These are phyloP conservation scores for Rhynchospora tenuis DNA, from an alignment of 176 grass and related monocot genomes.

Conservation along the genomic window DNA sequence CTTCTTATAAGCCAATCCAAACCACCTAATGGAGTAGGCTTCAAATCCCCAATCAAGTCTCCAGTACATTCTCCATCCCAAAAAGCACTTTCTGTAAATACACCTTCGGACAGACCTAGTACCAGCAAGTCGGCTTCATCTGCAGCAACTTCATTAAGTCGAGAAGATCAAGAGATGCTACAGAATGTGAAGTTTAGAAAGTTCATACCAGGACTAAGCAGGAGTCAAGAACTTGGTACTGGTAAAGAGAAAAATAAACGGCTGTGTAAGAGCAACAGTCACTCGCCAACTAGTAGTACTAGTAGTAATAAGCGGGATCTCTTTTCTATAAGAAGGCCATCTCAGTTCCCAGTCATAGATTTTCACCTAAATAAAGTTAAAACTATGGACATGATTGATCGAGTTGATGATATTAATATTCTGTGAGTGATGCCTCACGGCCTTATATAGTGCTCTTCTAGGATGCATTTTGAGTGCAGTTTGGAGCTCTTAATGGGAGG, in stretches of 20 bases:
- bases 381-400: slow-evolving; percentile 84
- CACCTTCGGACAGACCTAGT: slow-evolving; percentile 30
- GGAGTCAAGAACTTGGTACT: slow-evolving; percentile 89
- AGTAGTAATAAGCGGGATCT: slow-evolving; percentile 60
- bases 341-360: slow-evolving; percentile 67
- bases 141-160: slow-evolving; percentile 37
- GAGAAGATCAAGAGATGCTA: slow-evolving; percentile 97
- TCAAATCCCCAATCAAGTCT: slow-evolving; percentile 86
- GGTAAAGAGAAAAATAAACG: slow-evolving; percentile 47
- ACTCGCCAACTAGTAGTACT: slow-evolving; percentile 51
- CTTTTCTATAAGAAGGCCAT: slow-evolving; percentile 48
- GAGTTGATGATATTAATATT: slow-evolving; percentile 70
- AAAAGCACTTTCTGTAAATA: slow-evolving; percentile 30
- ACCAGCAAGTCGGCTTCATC: slow-evolving; percentile 39
- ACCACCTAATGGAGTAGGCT: slow-evolving; percentile 25
- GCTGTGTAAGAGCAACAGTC: slow-evolving; percentile 91
- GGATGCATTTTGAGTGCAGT: background rate
- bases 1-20: slow-evolving; percentile 60
- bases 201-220: slow-evolving; percentile 83
- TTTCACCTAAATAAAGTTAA: slow-evolving; percentile 74
- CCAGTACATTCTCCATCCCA: slow-evolving; percentile 68
- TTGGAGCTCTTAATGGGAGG: background rate
- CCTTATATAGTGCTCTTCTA: background rate
- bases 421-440: slow-evolving; percentile 16
- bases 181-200: slow-evolving; percentile 75